Conservation (phyloP, 768 basidiomycete species). For the Naganishia friedmannii region DNA sequence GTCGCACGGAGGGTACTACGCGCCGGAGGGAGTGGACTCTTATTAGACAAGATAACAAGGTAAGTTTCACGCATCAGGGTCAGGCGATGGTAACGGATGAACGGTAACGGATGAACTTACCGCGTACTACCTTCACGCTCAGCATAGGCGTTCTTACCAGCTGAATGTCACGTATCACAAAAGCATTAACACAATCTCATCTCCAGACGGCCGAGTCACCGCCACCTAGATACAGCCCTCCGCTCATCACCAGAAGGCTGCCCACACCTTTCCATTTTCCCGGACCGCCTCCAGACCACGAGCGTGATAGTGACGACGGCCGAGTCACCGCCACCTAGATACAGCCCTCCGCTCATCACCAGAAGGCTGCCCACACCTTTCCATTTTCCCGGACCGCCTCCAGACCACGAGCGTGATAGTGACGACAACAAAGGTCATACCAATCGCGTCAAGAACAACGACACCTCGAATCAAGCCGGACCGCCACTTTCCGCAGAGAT, state of each 20-base stretch:
- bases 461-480: too few relatives aligned
- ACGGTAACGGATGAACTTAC: background rate
- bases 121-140: background rate
- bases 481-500: too few relatives aligned
- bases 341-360: too few relatives aligned
- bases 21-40: background rate
- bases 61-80: too few relatives aligned
- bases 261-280: background rate
- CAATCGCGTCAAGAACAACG: background rate
- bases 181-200: too few relatives aligned
- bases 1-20: conserved; percentile 10
- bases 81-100: too few relatives aligned
- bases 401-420: background rate
- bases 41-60: background rate
- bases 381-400: background rate
- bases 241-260: background rate
- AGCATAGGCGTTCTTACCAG: background rate
- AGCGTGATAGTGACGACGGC: too few relatives aligned
- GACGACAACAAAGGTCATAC: too few relatives aligned
- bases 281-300: background rate
- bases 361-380: conserved; percentile 1
- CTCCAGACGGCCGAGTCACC: too few relatives aligned
- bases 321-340: too few relatives aligned
- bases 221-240: too few relatives aligned
- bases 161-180: too few relatives aligned